A percentile compares a stretch with the other conserved stretches of the same genome.
Conservation (phyloP, 345 rosid genomes). For the Angophora floribunda region DNA sequence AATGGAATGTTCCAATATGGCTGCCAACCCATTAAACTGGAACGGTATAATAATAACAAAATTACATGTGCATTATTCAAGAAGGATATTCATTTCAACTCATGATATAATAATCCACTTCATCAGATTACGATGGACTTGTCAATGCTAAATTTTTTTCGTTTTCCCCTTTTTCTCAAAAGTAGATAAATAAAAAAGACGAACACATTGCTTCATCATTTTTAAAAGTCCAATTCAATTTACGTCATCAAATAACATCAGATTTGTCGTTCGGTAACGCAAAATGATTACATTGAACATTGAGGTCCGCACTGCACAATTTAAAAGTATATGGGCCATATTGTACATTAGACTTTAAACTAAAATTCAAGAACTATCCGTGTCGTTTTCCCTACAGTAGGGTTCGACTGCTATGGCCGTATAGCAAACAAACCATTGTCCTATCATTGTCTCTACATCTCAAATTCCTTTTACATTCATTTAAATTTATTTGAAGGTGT, state of each 20-base stretch:
- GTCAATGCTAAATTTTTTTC: background rate
- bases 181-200: background rate
- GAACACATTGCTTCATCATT: fast-evolving
- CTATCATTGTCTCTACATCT: background rate
- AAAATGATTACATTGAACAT: background rate
- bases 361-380: fast-evolving
- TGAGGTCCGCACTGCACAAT: background rate
- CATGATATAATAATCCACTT: background rate
- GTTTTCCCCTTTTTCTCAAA: background rate
- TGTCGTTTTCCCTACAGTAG: background rate
- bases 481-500: background rate
- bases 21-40: background rate
- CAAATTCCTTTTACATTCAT: background rate
- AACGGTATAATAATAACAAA: background rate
- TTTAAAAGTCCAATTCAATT: background rate
- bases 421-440: background rate
- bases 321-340: background rate
- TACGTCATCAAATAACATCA: background rate
- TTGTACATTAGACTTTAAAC: too few relatives aligned
- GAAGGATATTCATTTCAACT: background rate
- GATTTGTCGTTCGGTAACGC: background rate
- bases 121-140: background rate
- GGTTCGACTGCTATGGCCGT: background rate
- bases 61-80: background rate
- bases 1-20: background rate